phyloP scores from a whole-genome alignment of 1,139 yeast species.

The Waltiozyma sp. region DNA sequence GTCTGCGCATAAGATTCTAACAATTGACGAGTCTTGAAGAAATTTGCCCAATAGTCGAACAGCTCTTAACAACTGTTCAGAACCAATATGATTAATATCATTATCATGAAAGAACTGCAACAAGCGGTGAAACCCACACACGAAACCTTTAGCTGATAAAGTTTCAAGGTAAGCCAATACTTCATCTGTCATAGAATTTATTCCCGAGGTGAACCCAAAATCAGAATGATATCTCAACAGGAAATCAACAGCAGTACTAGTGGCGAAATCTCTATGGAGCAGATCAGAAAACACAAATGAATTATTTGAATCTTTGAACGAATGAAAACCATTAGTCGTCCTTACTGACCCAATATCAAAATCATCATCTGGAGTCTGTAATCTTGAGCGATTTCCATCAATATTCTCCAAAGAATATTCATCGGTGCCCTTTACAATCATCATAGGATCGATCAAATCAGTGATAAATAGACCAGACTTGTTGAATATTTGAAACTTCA shows the following conservation, averaged over 20 bases:
- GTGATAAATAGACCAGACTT: conserved; percentile 9
- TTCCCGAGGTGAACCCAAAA: conserved; percentile 2
- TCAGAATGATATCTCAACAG: conserved; percentile 3
- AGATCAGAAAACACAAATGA: conserved; percentile 7
- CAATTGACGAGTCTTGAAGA: not conserved
- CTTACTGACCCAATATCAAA: conserved; percentile 6
- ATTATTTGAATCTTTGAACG: not conserved
- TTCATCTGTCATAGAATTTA: conserved; percentile 7
- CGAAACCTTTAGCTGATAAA: conserved; percentile 5
- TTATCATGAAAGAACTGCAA: conserved; percentile 1
- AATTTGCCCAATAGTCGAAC: too few species aligned
- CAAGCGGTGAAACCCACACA: conserved; percentile 6
- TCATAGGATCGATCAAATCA: conserved; percentile 7
- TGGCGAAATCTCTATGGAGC: conserved; percentile 2
- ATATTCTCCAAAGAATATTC: not conserved
- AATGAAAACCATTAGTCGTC: not conserved
- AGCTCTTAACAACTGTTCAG: not conserved
- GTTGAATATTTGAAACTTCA: conserved; percentile 5
- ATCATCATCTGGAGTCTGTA: not conserved
- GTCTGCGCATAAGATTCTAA: not conserved
- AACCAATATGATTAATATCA: not conserved
- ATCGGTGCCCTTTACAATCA: not conserved
- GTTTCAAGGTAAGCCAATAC: conserved; percentile 6
- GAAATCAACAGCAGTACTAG: conserved; percentile 5
- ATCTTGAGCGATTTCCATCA: not conserved